Conservation (phyloP, 2,329 filamentous ascomycete genomes). For the Phaeosphaeriaceae sp. region DNA sequence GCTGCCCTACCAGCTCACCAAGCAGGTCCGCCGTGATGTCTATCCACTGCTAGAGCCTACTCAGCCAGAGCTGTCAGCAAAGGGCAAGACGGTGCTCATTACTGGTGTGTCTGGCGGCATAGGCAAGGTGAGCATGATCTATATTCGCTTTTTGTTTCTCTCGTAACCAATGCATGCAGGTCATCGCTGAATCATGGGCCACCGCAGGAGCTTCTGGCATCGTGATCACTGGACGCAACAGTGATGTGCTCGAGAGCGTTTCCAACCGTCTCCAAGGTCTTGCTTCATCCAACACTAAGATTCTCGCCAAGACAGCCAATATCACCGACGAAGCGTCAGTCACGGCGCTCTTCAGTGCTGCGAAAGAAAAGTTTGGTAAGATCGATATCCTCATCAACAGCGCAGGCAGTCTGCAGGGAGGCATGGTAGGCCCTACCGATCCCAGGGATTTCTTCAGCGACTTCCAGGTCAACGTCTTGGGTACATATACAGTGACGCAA, state of each 20-base stretch:
- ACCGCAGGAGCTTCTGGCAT: conserved; percentile 31
- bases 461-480: conserved; percentile 27
- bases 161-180: conserved; percentile 14
- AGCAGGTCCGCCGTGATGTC: conserved; percentile 21
- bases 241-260: conserved; percentile 24
- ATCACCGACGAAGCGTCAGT: conserved; percentile 25
- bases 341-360: conserved; percentile 19
- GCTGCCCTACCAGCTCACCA: conserved; percentile 22
- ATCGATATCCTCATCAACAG: conserved; percentile 26
- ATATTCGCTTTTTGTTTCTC: neutral
- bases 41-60: conserved; percentile 25
- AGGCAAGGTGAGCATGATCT: conserved; percentile 12
- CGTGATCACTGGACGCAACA: conserved; percentile 29
- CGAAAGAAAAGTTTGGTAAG: conserved; percentile 12
- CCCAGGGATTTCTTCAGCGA: conserved; percentile 15
- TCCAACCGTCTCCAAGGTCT: conserved; percentile 16
- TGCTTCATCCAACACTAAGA: conserved; percentile 18
- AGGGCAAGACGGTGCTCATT: conserved; percentile 27
- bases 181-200: conserved; percentile 31
- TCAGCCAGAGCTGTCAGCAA: conserved; percentile 15
- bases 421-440: conserved; percentile 5
- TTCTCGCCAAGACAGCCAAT: conserved; percentile 28
- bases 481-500: conserved; percentile 19
- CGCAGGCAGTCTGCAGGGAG: conserved; percentile 15
- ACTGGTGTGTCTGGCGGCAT: conserved; percentile 28